These are phyloP conservation scores for Hymenoscyphus infarciens DNA, from an alignment of 2,329 filamentous ascomycete genomes.

Conservation along the genomic window DNA sequence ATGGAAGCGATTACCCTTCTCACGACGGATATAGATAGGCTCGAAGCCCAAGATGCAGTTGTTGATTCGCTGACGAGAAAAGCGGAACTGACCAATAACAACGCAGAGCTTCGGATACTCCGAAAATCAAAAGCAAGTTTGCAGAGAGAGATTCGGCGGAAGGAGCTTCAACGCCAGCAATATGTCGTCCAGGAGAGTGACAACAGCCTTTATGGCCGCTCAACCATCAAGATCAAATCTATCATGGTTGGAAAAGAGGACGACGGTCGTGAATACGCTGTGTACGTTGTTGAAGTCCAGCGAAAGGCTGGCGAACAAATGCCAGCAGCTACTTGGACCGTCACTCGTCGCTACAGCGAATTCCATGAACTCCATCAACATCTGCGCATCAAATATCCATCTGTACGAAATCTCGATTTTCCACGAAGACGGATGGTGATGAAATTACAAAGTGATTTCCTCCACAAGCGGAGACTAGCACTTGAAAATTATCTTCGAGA, in stretches of 20 bases:
- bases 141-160: slow-evolving; percentile 85
- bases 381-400: slow-evolving; percentile 78
- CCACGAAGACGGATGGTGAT: slow-evolving; percentile 88
- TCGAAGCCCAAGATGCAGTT: slow-evolving; percentile 83
- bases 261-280: slow-evolving; percentile 87
- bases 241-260: slow-evolving; percentile 90
- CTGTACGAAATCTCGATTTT: slow-evolving; percentile 86
- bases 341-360: slow-evolving; percentile 92
- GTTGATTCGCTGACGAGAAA: slow-evolving; percentile 89
- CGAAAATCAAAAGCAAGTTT: slow-evolving; percentile 92
- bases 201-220: slow-evolving; percentile 91
- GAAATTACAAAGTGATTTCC: slow-evolving; percentile 93
- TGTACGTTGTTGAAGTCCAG: slow-evolving; percentile 90
- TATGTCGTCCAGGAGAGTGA: slow-evolving; percentile 98
- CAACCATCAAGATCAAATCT: slow-evolving; percentile 83
- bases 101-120: slow-evolving; percentile 84
- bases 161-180: slow-evolving; percentile 93
- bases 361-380: slow-evolving; percentile 94
- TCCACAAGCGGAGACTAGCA: slow-evolving; percentile 80
- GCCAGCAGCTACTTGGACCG: slow-evolving; percentile 90
- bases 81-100: slow-evolving; percentile 95
- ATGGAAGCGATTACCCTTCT: slow-evolving; percentile 88
- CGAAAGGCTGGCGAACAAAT: slow-evolving; percentile 91
- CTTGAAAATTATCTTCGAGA: slow-evolving; percentile 83
- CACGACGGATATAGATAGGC: slow-evolving; percentile 85